These are phyloP conservation scores for Petunia hybrid DNA, from an alignment of 305 asterid species.

Conservation along the genomic window DNA sequence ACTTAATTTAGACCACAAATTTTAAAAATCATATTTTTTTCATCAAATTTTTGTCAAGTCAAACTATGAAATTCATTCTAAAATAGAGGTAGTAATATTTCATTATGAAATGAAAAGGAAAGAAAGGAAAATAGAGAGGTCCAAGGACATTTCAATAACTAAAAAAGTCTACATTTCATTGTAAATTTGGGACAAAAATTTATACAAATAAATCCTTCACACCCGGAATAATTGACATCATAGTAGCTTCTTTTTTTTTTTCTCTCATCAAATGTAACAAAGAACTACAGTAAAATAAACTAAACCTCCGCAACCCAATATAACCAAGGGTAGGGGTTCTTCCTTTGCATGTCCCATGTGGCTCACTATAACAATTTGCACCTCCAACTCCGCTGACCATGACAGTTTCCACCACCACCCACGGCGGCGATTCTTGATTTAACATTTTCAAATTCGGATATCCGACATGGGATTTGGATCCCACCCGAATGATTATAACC, in stretches of 20 bases:
- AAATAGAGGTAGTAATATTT: too few relatives aligned
- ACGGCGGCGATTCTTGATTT: conserved; percentile 66
- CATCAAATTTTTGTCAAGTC: too few relatives aligned
- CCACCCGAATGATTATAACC: conserved; percentile 71
- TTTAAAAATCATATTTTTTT: too few relatives aligned
- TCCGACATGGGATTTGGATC: conserved; percentile 77
- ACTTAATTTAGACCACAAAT: too few relatives aligned
- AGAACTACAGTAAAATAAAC: background rate
- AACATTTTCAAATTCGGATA: conserved; percentile 60
- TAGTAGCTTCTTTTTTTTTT: background rate
- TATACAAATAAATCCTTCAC: conserved; percentile 14
- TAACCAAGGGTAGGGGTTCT: background rate
- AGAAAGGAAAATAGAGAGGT: too few relatives aligned
- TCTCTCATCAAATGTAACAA: background rate
- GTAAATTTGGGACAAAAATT: background rate
- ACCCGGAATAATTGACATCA: background rate
- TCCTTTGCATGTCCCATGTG: background rate
- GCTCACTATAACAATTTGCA: background rate
- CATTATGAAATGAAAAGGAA: too few relatives aligned
- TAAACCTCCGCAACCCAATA: conserved; percentile 2
- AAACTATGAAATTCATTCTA: too few relatives aligned
- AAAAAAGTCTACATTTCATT: background rate
- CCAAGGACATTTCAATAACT: too few relatives aligned
- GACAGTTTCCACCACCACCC: conserved; percentile 38
- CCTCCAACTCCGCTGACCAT: conserved; percentile 40